Percentiles rank a stretch among this genome's conserved stretches.
phyloP scores from a whole-genome alignment of 2,329 filamentous ascomycete species.

The Neopestalotiopsis sp. region DNA sequence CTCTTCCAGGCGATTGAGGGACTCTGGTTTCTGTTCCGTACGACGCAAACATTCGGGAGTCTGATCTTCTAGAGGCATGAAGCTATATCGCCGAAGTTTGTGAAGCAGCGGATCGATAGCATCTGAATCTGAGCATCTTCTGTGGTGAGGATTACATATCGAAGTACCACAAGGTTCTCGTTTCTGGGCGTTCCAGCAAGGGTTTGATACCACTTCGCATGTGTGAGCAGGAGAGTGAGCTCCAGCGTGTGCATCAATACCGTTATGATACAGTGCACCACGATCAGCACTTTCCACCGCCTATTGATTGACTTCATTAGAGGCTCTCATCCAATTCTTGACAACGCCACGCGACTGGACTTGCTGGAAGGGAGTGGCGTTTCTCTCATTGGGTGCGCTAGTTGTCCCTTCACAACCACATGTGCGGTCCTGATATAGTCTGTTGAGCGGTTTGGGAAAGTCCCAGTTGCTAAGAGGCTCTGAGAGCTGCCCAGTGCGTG shows the following conservation, averaged over 20 bases:
- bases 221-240: conserved; percentile 16
- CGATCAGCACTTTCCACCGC: background rate
- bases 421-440: background rate
- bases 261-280: conserved; percentile 25
- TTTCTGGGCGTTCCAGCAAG: background rate
- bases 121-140: background rate
- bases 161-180: background rate
- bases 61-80: conserved; percentile 32
- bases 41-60: conserved; percentile 26
- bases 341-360: background rate
- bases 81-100: conserved; percentile 32
- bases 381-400: background rate
- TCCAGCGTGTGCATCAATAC: conserved; percentile 34
- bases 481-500: background rate
- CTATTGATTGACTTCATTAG: background rate
- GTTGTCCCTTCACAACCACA: background rate
- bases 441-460: background rate
- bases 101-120: conserved; percentile 20
- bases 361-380: background rate
- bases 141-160: background rate
- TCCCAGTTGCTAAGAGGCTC: background rate
- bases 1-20: conserved; percentile 16
- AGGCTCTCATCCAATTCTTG: background rate
- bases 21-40: background rate
- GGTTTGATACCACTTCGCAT: background rate